Evolutionary conservation across 2,329 filamentous ascomycete species (phyloP), one percentile per base, ranked within the genome.

Genomic region (Penicillium sp.): DNA sequence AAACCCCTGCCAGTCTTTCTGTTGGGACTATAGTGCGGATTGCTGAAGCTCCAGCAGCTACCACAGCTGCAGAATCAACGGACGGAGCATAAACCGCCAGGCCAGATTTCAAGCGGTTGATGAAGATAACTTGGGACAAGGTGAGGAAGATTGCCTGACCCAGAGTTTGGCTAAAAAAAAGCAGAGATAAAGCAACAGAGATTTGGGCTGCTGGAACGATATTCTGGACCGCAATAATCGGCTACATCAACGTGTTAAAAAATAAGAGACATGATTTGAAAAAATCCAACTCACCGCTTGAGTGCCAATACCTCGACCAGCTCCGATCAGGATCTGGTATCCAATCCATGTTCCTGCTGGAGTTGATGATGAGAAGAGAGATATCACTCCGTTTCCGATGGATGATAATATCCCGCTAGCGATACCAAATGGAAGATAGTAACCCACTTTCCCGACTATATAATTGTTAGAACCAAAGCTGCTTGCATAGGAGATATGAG

Each of bases 281-380:
- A 22, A 13, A 22, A 6, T 11, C 13, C 10, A 22, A 44, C 60
- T 52, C n/a, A 69, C 67, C 3, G 60, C 48, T 52, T 68, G 67
- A 5, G 57, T 33, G 7, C 44, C 59, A 4, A 53, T 39, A 13
- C 79, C 79, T 10, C 76, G 63, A 3, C 78, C 76, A 4, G 76
- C 65, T 14, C 79, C 80, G 5, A 73, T 58, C 3, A 82, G 60
- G 5, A 77, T 66, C 53, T 82, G 77, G 63, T 76, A 82, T 14
- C 79, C 79, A 22, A 80, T 76, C 79, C 79, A 81, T 16, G 71
- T 63, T 6, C 59, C 65, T 0, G 67, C 63, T 0, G 71, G 59
- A 2, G 77, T 75, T 27, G 65, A 63, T 5, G 73, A 60, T 22
- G 72, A 66, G 4, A 79, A 69, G 0, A 74, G 77, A 53, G 70